Evolutionary conservation across 2,329 filamentous ascomycete species (phyloP).

Genomic region (Coleophoma cylindrospora): DNA sequence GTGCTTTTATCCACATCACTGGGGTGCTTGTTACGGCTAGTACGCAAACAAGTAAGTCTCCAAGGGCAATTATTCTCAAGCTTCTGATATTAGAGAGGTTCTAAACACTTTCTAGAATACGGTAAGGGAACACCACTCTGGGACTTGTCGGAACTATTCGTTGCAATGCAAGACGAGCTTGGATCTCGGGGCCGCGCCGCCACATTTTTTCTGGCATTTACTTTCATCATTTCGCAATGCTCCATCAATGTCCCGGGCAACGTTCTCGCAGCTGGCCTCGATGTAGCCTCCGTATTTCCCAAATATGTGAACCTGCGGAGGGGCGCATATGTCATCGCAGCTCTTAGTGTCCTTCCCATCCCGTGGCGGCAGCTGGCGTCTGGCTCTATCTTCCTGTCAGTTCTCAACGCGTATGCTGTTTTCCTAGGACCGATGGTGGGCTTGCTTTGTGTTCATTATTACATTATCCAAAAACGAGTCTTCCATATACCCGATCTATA

Average conservation of each 20-base stretch:
- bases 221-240: constrained; percentile 30
- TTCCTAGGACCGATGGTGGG: constrained; percentile 41
- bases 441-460: constrained; percentile 34
- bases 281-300: constrained; percentile 34
- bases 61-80: no score
- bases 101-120: constrained; percentile 7
- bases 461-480: constrained; percentile 6
- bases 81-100: not conserved
- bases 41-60: constrained; percentile 19
- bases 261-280: constrained; percentile 32
- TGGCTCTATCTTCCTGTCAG: constrained; percentile 39
- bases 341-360: constrained; percentile 36
- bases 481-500: constrained; percentile 2
- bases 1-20: constrained; percentile 19
- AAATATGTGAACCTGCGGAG: constrained; percentile 49
- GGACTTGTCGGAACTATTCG: constrained; percentile 16
- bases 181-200: constrained; percentile 24
- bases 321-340: constrained; percentile 41
- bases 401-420: constrained; percentile 36
- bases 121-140: constrained; percentile 20
- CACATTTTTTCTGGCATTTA: constrained; percentile 32
- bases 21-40: constrained; percentile 25
- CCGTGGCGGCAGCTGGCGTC: constrained; percentile 45
- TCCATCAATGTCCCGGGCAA: constrained; percentile 33
- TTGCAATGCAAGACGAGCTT: constrained; percentile 17